phyloP scores from a whole-genome alignment of 2,329 filamentous ascomycete species.

The Bipolaris bicolor region DNA sequence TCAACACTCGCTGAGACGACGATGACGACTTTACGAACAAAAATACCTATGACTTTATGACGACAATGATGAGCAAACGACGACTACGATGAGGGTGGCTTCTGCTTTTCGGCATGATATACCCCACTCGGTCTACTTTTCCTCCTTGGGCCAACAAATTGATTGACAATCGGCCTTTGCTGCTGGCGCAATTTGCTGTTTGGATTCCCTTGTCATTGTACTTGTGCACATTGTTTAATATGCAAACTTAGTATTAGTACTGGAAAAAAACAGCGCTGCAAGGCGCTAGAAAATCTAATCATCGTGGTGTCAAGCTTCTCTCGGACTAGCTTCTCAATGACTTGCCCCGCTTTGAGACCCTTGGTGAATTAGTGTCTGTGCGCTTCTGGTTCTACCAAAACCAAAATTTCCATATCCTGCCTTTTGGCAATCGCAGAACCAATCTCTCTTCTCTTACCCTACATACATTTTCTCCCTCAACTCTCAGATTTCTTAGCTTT shows the following conservation, averaged over 20 bases:
- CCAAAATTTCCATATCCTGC: constrained; percentile 40
- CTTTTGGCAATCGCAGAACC: constrained; percentile 19
- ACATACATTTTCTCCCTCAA: constrained; percentile 6
- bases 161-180: constrained; percentile 15
- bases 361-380: constrained; percentile 23
- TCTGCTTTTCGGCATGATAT: constrained; percentile 42
- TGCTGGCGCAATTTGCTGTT: neutral
- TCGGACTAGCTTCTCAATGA: constrained; percentile 10
- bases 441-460: constrained; percentile 14
- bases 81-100: constrained; percentile 29
- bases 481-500: constrained; percentile 5
- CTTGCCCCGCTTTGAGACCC: constrained; percentile 18
- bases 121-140: constrained; percentile 37
- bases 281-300: constrained; percentile 7
- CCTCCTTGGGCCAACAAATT: constrained; percentile 12
- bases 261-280: neutral
- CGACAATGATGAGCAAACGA: constrained; percentile 22
- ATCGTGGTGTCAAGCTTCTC: constrained; percentile 10
- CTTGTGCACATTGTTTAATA: constrained; percentile 3
- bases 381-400: constrained; percentile 22
- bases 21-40: constrained; percentile 19
- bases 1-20: neutral
- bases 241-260: neutral
- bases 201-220: neutral
- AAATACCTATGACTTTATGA: constrained; percentile 30